Evolutionary conservation across 176 grass and related monocot genomes (phyloP).

Genomic region (Tillandsia leiboldiana): DNA sequence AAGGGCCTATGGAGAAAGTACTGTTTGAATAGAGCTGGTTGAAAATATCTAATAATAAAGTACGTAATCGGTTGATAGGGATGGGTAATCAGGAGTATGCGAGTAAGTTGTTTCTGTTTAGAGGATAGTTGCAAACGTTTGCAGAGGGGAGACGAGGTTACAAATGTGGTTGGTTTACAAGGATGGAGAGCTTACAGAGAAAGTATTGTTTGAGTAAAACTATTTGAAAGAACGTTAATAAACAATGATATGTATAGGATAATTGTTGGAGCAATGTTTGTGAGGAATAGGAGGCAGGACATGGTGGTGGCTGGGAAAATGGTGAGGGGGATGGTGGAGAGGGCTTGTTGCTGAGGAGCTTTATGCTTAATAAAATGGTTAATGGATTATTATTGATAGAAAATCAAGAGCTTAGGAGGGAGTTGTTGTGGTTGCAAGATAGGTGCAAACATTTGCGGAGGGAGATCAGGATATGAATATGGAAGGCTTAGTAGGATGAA

Average conservation of each 20-base stretch:
- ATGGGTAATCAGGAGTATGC: slow-evolving; percentile 76
- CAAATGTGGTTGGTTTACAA: slow-evolving; percentile 9
- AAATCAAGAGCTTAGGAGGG: slow-evolving; percentile 62
- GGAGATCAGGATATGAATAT: slow-evolving; percentile 48
- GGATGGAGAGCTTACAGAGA: not conserved
- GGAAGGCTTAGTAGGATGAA: not conserved
- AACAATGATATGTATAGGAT: no score
- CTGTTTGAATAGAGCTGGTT: no score
- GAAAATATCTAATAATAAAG: slow-evolving; percentile 58
- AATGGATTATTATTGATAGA: slow-evolving; percentile 70
- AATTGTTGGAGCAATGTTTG: not conserved
- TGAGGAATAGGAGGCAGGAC: slow-evolving; percentile 65
- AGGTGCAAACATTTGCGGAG: slow-evolving; percentile 39
- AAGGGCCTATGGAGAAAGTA: not conserved
- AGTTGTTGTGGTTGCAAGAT: slow-evolving; percentile 79
- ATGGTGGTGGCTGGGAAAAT: slow-evolving; percentile 60
- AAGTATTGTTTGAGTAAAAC: no score
- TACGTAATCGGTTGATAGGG: slow-evolving; percentile 67
- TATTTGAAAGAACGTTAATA: no score
- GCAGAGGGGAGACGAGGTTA: slow-evolving; percentile 43
- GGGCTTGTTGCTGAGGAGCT: slow-evolving; percentile 84
- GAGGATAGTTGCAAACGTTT: slow-evolving; percentile 61
- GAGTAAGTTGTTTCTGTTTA: slow-evolving; percentile 53
- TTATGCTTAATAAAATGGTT: slow-evolving; percentile 78
- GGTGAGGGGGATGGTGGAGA: slow-evolving; percentile 68